Percentiles rank a stretch among this genome's conserved stretches.
Evolutionary conservation across 2,329 filamentous ascomycete genomes (phyloP).

Genomic region (Fusarium metavorans): DNA sequence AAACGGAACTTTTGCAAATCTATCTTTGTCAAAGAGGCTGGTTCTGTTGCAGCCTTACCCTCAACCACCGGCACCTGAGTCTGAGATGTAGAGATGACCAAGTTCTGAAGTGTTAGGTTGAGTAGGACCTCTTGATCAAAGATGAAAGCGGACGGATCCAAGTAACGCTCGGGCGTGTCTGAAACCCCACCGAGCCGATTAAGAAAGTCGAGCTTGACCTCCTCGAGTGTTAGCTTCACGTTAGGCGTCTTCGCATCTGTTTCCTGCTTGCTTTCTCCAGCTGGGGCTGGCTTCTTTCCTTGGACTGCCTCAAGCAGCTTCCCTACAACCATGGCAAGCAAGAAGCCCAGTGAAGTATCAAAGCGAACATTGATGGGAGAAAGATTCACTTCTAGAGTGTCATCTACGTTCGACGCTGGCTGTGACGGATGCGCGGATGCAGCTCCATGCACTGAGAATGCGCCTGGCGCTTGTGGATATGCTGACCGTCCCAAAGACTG

Average conservation of each 20-base stretch:
- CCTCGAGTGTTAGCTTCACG: slow-evolving; percentile 60
- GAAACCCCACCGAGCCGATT: slow-evolving; percentile 66
- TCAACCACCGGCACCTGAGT: slow-evolving; percentile 29
- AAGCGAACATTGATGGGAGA: slow-evolving; percentile 66
- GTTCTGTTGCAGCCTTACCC: slow-evolving; percentile 42
- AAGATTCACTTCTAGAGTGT: slow-evolving; percentile 61
- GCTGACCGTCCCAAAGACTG: slow-evolving; percentile 53
- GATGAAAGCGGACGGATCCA: slow-evolving; percentile 55
- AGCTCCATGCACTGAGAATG: slow-evolving; percentile 65
- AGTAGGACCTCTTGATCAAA: slow-evolving; percentile 65
- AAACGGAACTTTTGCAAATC: slow-evolving; percentile 70
- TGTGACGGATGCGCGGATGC: slow-evolving; percentile 18
- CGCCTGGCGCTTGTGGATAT: slow-evolving; percentile 68
- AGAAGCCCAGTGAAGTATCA: slow-evolving; percentile 67
- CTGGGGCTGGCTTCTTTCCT: slow-evolving; percentile 22
- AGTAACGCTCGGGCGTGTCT: slow-evolving; percentile 60
- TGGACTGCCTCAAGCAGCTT: slow-evolving; percentile 62
- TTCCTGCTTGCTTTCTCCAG: slow-evolving; percentile 22
- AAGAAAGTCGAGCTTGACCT: slow-evolving; percentile 67
- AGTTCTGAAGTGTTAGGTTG: slow-evolving; percentile 60
- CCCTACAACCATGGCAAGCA: slow-evolving; percentile 63
- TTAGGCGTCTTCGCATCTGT: slow-evolving; percentile 44
- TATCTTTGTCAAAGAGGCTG: slow-evolving; percentile 52
- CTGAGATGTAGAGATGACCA: slow-evolving; percentile 49
- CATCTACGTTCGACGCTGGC: slow-evolving; percentile 23